A percentile compares a stretch with the other conserved stretches of the same genome.
These are phyloP conservation scores for Eucalyptus tenuipes DNA, from an alignment of 345 rosid genomes.

Conservation along the genomic window DNA sequence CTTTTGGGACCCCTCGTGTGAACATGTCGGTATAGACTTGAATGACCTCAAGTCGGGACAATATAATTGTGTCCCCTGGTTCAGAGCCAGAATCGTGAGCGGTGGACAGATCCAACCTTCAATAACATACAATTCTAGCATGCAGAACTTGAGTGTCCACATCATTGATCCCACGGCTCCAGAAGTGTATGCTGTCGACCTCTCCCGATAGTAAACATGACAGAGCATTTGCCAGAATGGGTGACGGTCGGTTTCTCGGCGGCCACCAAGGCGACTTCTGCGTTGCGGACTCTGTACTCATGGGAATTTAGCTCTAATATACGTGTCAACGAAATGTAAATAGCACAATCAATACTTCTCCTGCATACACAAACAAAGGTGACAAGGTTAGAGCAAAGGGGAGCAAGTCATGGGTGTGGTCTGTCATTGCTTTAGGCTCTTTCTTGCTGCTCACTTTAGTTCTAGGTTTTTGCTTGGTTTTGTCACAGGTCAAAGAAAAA, in stretches of 20 bases:
- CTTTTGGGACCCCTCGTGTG: too few species aligned
- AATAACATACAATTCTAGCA: background rate
- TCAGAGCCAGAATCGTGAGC: background rate
- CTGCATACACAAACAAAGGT: background rate
- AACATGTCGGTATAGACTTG: too few species aligned
- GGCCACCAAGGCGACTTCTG: background rate
- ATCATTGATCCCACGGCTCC: background rate
- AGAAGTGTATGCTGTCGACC: background rate
- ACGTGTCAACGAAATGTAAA: background rate
- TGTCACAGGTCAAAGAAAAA: background rate
- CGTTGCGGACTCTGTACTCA: background rate
- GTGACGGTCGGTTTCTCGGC: conserved; percentile 7
- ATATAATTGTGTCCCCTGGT: background rate
- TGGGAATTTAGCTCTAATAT: conserved; percentile 4
- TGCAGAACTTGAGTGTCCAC: background rate
- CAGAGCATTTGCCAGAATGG: background rate
- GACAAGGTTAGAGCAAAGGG: background rate
- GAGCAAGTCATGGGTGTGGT: background rate
- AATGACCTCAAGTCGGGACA: too few species aligned
- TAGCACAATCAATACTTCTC: background rate
- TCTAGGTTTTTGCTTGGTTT: background rate
- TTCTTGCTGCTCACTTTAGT: background rate
- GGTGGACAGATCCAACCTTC: background rate
- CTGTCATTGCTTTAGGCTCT: background rate
- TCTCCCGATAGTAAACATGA: background rate